Base-by-base conservation (phyloP, 768 basidiomycete species). In the Naematelia encephala region DNA sequence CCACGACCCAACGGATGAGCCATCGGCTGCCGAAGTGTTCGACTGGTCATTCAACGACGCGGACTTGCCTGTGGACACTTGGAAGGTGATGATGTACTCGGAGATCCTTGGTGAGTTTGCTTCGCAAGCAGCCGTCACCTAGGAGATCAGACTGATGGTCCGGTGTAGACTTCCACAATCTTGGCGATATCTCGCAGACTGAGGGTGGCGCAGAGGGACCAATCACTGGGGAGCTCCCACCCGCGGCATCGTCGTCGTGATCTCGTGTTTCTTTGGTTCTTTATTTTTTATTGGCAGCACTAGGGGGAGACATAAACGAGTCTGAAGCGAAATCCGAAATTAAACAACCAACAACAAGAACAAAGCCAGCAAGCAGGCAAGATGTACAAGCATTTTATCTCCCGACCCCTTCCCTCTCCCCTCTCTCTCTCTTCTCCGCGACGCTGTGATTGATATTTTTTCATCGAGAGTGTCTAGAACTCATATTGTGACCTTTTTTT, bases 51-150 rank as follows among this genome's bases (percentile, higher is more conserved):
- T 99, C 84, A 99, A 99, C 78, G 96, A 99, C 64, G 96, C 96
- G 19, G 96, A 99, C 77, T 82, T 99, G 46, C 96, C 96, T 0
- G 89, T 98, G 11, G 96, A 99, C 72, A 94, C 91, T 0, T 99
- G 96, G 96, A 98, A 97, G 80, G 94, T 96, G 74, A 99, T 99
- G 96, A 99, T 99, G 94, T 98, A 98, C 81, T 89, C 87, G 69
- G 94, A 99, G 79, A 98, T 97, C 64, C 82, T 97, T 12, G 91
- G 92, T 91, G 70, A 62, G 87, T 78, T 21, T 12, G 3, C 12
- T 16, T n/a, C 8, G 21, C 34, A 26, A 5, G 21, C 54, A 25
- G 25, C n/a, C 5, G 25, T 50, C n/a, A n/a, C n/a, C n/a, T n/a
- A n/a, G 26, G 8, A 26, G 16, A 23, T 23, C 50, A 8, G 2